phyloP scores from a whole-genome alignment of 257 asterid genomes.

The Solanum chmielewskii region DNA sequence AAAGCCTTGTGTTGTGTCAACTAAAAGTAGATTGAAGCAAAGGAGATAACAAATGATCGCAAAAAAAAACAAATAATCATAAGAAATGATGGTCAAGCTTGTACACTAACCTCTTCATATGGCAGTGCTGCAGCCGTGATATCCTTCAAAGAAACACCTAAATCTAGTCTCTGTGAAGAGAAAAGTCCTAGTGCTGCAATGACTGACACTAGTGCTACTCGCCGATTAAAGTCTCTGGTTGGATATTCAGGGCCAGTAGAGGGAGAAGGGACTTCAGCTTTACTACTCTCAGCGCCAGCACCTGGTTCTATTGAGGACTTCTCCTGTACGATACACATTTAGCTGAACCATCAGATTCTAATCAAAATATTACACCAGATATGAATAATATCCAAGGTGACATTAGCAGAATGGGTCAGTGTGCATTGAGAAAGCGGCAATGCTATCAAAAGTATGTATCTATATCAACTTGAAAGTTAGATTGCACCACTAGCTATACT shows the following conservation, averaged over 20 bases:
- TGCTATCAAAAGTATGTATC: neutral
- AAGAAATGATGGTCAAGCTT: neutral
- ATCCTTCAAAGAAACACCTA: conserved; percentile 79
- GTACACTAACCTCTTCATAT: conserved; percentile 67
- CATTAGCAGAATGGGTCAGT: neutral
- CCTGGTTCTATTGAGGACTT: conserved; percentile 24
- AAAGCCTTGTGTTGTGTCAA: neutral
- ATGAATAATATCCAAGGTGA: neutral
- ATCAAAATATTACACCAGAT: neutral
- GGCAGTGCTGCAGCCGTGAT: conserved; percentile 72
- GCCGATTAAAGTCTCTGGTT: conserved; percentile 46
- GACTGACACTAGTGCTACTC: conserved; percentile 52
- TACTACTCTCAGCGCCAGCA: conserved; percentile 11
- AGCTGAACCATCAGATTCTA: neutral
- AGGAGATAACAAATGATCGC: neutral
- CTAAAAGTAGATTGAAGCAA: neutral
- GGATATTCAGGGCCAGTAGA: conserved; percentile 59
- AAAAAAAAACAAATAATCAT: neutral
- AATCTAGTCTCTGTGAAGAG: conserved; percentile 56
- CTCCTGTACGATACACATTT: conserved; percentile 26
- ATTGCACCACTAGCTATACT: neutral
- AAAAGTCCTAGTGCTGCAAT: conserved; percentile 68
- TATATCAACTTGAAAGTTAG: neutral
- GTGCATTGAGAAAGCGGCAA: neutral
- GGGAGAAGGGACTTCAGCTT: conserved; percentile 18